Evolutionary conservation across 768 basidiomycete genomes (phyloP).

Genomic region (Paxillus rubicundulus): DNA sequence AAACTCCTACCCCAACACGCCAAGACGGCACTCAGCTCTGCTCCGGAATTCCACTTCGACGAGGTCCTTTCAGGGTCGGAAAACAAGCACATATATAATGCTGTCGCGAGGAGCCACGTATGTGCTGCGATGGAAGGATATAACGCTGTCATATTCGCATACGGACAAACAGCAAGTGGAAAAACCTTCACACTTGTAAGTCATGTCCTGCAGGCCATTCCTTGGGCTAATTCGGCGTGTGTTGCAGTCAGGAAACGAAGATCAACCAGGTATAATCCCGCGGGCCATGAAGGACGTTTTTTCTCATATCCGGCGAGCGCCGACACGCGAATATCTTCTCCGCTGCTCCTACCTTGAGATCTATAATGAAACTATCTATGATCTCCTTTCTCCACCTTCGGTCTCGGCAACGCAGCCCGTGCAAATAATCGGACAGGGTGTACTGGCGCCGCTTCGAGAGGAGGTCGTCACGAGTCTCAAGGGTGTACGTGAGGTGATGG

Average conservation of each 20-base stretch:
- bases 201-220: slow-evolving; percentile 25
- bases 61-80: slow-evolving; percentile 74
- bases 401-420: slow-evolving; percentile 55
- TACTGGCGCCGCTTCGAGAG: slow-evolving; percentile 78
- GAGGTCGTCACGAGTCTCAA: slow-evolving; percentile 92
- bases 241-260: slow-evolving; percentile 63
- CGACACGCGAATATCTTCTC: slow-evolving; percentile 86
- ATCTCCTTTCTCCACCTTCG: slow-evolving; percentile 75
- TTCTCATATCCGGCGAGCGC: slow-evolving; percentile 71
- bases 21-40: slow-evolving; percentile 39
- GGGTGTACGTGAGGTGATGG: slow-evolving; percentile 80
- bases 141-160: slow-evolving; percentile 94
- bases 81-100: slow-evolving; percentile 76
- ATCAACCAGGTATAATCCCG: slow-evolving; percentile 93
- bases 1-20: slow-evolving; percentile 59
- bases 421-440: slow-evolving; percentile 68
- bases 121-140: slow-evolving; percentile 95
- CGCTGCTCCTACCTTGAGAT: slow-evolving; percentile 97
- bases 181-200: slow-evolving; percentile 68
- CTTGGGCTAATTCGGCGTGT: slow-evolving; percentile 33
- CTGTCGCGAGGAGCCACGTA: slow-evolving; percentile 75
- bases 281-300: slow-evolving; percentile 92
- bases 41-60: slow-evolving; percentile 65
- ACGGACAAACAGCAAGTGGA: slow-evolving; percentile 83
- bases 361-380: slow-evolving; percentile 89